Evolutionary conservation across 2,329 filamentous ascomycete genomes (phyloP), one percentile per base, ranked within the genome.

Genomic region (Aspergillus fischeri): DNA sequence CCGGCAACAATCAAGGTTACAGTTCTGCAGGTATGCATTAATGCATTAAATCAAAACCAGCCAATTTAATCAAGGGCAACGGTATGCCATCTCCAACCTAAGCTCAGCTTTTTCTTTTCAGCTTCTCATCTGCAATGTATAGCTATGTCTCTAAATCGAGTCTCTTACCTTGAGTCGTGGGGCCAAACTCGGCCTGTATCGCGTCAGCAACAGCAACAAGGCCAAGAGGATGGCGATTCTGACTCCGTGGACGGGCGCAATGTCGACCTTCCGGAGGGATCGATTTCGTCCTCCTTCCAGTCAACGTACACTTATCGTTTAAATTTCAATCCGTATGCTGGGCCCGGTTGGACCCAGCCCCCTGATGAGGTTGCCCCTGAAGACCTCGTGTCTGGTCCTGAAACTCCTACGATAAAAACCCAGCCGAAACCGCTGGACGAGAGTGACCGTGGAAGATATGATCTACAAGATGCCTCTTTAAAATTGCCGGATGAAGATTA

Each of bases 151-250:
- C 65, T 78, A 17, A 70, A 70, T 51, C 73, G 76, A 54, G 67
- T 77, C 48, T 71, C 73, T 38, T 78, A 77, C 44, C 63, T 77
- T n/a, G 75, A 78, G 62, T 73, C 74, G 47, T 77, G 75, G 71
- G 75, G 77, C 45, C 71, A 71, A 27, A 70, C 65, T 51, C 68
- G 69, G 27, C 62, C 67, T 6, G 63, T 68, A 21, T 61, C 70
- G 45, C 62, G 68, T 48, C 67, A 66, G 51, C 65, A 61, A n/a
- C 55, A 60, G n/a, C 51, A 55, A 24, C 64, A 57, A 24, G 65
- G 64, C 27, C 58, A 52, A 49, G 57, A 58, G 6, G 57, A 60
- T 59, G 54, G 54, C 47, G 63, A 66, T 45, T 69, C 68, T 14
- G 68, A 72, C 21, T 63, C 62, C 8, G 65, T 65, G 24, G 65